Conservation (phyloP, 2,329 filamentous ascomycete genomes). For the Penicillium sp. region DNA sequence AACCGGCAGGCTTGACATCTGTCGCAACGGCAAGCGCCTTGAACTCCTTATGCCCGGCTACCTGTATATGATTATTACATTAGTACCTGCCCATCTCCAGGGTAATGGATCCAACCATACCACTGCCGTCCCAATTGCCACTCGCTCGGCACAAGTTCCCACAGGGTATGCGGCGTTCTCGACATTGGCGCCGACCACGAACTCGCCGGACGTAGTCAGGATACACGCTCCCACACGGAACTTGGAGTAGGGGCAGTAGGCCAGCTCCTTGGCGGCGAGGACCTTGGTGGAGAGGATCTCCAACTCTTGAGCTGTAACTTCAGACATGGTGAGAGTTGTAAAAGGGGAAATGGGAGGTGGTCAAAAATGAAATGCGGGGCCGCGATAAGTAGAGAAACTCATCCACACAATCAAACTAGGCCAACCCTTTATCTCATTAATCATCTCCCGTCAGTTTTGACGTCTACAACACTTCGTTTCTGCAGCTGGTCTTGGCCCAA, state of each 20-base stretch:
- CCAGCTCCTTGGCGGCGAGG: conserved; percentile 70
- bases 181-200: conserved; percentile 78
- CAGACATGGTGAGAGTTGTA: background rate
- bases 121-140: conserved; percentile 81
- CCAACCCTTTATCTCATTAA: too few species aligned
- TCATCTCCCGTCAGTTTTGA: too few species aligned
- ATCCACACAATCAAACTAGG: too few species aligned
- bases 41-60: conserved; percentile 57
- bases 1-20: conserved; percentile 65
- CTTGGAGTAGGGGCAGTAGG: conserved; percentile 88
- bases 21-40: conserved; percentile 83
- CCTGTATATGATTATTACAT: conserved; percentile 23
- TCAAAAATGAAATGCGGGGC: too few species aligned
- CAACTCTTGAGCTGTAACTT: conserved; percentile 56
- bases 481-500: too few species aligned
- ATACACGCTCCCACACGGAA: conserved; percentile 88
- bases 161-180: conserved; percentile 94
- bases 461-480: too few species aligned
- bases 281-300: conserved; percentile 62
- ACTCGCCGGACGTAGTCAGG: conserved; percentile 59
- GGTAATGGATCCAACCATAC: conserved; percentile 24
- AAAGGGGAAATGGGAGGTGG: background rate
- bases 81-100: background rate
- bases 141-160: conserved; percentile 91
- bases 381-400: too few species aligned